These are phyloP conservation scores for Hyaloperonospora brassicae DNA, from an alignment of 352 stramenopile genomes.

Conservation along the genomic window DNA sequence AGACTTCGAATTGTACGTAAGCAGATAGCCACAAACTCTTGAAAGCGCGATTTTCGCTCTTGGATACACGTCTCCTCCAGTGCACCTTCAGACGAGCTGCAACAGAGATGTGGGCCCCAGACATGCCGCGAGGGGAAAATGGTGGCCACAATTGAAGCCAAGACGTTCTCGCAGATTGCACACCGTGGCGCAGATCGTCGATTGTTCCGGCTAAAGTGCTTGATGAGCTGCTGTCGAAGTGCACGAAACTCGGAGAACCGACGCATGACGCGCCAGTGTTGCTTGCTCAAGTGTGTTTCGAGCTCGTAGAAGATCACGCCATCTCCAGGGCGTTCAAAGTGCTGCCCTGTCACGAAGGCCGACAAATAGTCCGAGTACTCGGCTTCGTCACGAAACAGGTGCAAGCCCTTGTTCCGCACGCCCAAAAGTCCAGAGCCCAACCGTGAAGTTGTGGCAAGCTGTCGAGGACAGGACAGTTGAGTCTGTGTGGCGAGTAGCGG, in stretches of 20 bases:
- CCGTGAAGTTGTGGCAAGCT: too few relatives aligned
- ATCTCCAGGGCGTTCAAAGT: constrained; percentile 37
- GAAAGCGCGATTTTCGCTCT: constrained; percentile 45
- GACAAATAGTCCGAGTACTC: constrained; percentile 76
- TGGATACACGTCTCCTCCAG: constrained; percentile 28
- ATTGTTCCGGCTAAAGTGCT: constrained; percentile 42
- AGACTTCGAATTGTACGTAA: constrained; percentile 52
- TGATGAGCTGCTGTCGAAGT: constrained; percentile 51
- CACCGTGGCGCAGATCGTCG: constrained; percentile 25
- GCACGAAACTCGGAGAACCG: constrained; percentile 68
- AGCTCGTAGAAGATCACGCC: constrained; percentile 59
- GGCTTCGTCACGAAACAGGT: constrained; percentile 54
- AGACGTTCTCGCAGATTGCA: constrained; percentile 52
- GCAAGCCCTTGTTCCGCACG: constrained; percentile 27
- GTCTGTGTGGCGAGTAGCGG: background rate
- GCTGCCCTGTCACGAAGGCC: constrained; percentile 33
- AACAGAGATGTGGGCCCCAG: constrained; percentile 28
- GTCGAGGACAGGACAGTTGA: too few relatives aligned
- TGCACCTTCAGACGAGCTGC: constrained; percentile 8
- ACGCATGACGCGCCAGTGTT: constrained; percentile 44
- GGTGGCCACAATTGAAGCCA: constrained; percentile 39
- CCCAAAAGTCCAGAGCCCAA: too few relatives aligned
- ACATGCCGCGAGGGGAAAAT: constrained; percentile 45
- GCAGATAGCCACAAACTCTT: constrained; percentile 45
- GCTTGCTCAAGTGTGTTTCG: constrained; percentile 54